Base-by-base conservation (phyloP, 1,139 yeast species). In the Pneumocystis wakefieldiae region DNA sequence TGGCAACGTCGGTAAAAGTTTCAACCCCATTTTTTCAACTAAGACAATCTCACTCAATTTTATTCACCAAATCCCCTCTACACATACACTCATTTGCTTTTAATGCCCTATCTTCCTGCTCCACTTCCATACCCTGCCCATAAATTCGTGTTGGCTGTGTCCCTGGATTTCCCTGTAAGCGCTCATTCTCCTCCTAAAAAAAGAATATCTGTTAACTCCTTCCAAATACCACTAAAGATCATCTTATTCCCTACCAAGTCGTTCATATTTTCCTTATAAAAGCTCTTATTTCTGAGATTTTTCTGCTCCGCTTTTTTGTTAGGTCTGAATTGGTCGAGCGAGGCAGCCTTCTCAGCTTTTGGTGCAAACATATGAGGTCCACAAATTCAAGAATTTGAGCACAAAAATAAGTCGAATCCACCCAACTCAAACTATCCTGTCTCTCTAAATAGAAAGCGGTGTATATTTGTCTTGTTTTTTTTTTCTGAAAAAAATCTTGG, bases 11-110 rank as follows among this genome's bases (percentile, higher is more conserved):
- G 72, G 72, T 57, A 73, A 67, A 15, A 70, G 65, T 61, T 69
- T 69, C 8, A 67, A 66, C 63, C 68, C 68, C 73, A 74, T 71
- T 17, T 70, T 67, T 38, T 68, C 72, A 41, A 63, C 73, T 69
- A 62, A 10, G 32, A n/a, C 32, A 38, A 4, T 35, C 14, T 17
- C 3, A 6, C 3, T 36, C 35, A 60, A n/a, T 38, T 24, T 17
- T 37, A 12, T 8, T 4, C 19, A 12, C 8, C 12, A 24, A 48
- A 24, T n/a, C 5, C 10, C 6, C 1, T 12, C 6, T 10, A 8
- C 1, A 24, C 1, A 2, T 48, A 48, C 55, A 48, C 12, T 48
- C 55, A 48, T 48, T 48, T 3, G 55, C 55, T 24, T 24, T 12
- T 24, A 48, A 24, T 14, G n/a, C n/a, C n/a, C 14, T 48, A 12